Evolutionary conservation across 176 grass and related monocot species (phyloP), one percentile per base, ranked within the genome.

Genomic region (Raddia guianensis): DNA sequence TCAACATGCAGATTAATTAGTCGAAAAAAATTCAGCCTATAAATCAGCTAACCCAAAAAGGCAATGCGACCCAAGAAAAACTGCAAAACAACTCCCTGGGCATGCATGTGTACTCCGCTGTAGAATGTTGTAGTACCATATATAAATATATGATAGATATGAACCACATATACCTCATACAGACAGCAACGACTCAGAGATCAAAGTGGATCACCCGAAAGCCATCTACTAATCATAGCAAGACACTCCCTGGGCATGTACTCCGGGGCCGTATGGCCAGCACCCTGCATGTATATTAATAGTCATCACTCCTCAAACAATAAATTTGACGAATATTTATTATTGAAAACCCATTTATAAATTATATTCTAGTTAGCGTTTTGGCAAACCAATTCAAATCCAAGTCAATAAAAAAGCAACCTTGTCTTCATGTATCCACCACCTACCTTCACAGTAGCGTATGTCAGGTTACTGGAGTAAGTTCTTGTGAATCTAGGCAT

Each of bases 381-480:
- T 57, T 19, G 55, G 7, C 5, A 20, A 47, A 68, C 12, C 66
- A 20, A 19, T 49, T 18, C 1, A 5, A 71, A 50, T 71, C 15
- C 3, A 11, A 71, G 9, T 33, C 4, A 11, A 71, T 10, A 27
- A 6, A 11, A 37, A 49, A 35, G n/a, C 34, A 54, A 8, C 51
- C 8, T 0, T 6, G 63, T 8, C 51, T 51, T 3, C 3, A 64
- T n/a, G 13, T 55, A 40, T 47, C 18, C 6, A 42, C 9, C 21
- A 75, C 44, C 42, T 81, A 97, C 94, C 91, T 97, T 97, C 0
- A 97, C 84, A 9, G 94, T 91, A 33, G 84, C 91, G 27, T 84
- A 91, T 63, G 87, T 94, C 9, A 97, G 45, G 73, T 94, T 90
- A 32, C 88, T 84, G 14, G 87, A 90, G 63, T 94, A 94, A 59